A percentile compares a stretch with the other conserved stretches of the same genome.
Conservation (phyloP, 2,329 filamentous ascomycete species). For the Alternaria sp. region DNA sequence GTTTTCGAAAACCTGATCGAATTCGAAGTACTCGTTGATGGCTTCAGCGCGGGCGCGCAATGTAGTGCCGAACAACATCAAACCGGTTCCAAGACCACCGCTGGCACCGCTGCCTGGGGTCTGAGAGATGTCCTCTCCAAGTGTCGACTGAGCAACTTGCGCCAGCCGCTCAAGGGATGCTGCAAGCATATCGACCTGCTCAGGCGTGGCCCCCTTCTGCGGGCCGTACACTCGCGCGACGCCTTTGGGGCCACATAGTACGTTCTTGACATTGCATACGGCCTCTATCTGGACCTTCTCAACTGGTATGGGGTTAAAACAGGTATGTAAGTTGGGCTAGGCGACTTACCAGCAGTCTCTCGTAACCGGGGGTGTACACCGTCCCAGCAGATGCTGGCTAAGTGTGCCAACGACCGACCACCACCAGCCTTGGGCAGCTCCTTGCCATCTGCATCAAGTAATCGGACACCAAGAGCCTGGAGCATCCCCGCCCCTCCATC, state of each 20-base stretch:
- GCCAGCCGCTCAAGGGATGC: slow-evolving; percentile 56
- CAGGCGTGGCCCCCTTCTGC: slow-evolving; percentile 60
- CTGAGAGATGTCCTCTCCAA: slow-evolving; percentile 51
- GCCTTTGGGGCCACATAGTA: slow-evolving; percentile 60
- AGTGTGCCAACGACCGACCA: slow-evolving; percentile 51
- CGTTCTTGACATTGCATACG: slow-evolving; percentile 62
- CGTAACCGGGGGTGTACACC: slow-evolving; percentile 52
- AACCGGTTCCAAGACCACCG: slow-evolving; percentile 62
- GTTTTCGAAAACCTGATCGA: slow-evolving; percentile 57
- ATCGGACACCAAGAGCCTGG: slow-evolving; percentile 60
- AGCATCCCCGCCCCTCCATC: slow-evolving; percentile 65
- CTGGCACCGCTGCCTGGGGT: slow-evolving; percentile 62
- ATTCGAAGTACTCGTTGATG: slow-evolving; percentile 61
- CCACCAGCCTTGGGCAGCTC: slow-evolving; percentile 54
- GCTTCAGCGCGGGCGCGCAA: slow-evolving; percentile 61
- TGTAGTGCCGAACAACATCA: slow-evolving; percentile 58
- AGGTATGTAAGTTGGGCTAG: background rate
- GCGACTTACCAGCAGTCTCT: slow-evolving; percentile 29
- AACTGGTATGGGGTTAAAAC: slow-evolving; percentile 20
- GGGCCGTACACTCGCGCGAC: slow-evolving; percentile 62
- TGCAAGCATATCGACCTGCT: slow-evolving; percentile 56
- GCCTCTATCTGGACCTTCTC: slow-evolving; percentile 57
- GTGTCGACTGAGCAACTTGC: slow-evolving; percentile 43
- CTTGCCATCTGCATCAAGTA: slow-evolving; percentile 52
- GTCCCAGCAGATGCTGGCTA: slow-evolving; percentile 54